Conservation (phyloP, 78 protist species). For the Tieghemostelium lacteum region DNA sequence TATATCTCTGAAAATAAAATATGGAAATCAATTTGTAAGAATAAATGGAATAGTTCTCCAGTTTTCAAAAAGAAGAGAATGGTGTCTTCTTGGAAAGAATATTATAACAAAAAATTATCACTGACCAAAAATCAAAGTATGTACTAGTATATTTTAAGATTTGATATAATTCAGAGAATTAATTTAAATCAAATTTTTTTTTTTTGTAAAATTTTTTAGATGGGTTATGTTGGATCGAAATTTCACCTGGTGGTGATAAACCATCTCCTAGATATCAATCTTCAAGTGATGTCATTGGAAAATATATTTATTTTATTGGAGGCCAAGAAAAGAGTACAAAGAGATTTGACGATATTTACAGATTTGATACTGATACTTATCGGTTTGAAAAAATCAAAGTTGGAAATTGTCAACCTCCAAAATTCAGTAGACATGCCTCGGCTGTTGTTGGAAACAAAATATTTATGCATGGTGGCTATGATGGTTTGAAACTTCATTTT, state of each 20-base stretch:
- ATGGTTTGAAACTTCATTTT: slow-evolving; percentile 60
- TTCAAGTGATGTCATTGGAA: slow-evolving; percentile 31
- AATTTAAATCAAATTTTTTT: no score
- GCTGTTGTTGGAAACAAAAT: slow-evolving; percentile 33
- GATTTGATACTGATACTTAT: slow-evolving; percentile 31
- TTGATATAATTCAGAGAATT: neutral
- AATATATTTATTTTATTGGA: slow-evolving; percentile 63
- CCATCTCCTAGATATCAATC: slow-evolving; percentile 78
- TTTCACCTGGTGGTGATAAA: slow-evolving; percentile 11
- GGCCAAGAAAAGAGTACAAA: slow-evolving; percentile 49
- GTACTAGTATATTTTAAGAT: neutral
- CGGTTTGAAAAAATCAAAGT: slow-evolving; percentile 24
- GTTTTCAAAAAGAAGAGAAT: slow-evolving; percentile 44
- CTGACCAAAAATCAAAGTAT: neutral
- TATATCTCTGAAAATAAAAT: slow-evolving; percentile 51
- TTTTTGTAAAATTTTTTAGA: slow-evolving; percentile 12
- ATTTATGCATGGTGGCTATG: slow-evolving; percentile 63
- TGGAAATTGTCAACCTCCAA: slow-evolving; percentile 40
- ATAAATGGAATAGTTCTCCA: slow-evolving; percentile 69
- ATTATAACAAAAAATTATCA: slow-evolving; percentile 32
- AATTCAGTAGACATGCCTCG: slow-evolving; percentile 66
- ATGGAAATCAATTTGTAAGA: slow-evolving; percentile 71
- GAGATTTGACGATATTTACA: slow-evolving; percentile 59
- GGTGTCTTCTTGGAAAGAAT: slow-evolving; percentile 44
- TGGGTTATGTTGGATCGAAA: slow-evolving; percentile 67